Base-by-base conservation (phyloP, 352 stramenopile genomes). In the Globisporangium radiosum region DNA sequence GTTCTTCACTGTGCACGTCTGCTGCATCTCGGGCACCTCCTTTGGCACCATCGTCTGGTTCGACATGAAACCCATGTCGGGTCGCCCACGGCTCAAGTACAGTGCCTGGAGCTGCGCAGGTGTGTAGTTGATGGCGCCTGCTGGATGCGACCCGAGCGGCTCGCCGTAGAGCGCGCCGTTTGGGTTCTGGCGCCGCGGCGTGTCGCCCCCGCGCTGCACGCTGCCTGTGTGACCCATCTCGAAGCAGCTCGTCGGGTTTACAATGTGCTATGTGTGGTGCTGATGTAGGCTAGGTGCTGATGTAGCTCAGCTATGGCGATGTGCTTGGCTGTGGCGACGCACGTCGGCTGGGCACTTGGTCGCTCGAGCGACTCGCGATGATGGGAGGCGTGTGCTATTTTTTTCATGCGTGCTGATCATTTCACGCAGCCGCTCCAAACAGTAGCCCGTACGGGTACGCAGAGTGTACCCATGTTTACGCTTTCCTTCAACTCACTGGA, bases 31-130 rank as follows among this genome's bases (percentile, higher is more conserved):
- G 7, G 85, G 85, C 50, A 90, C 58, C 14, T 86, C 78, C 40
- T 83, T 66, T 7, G 69, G 68, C 6, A 71, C 47, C 44, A 70
- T 63, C 44, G 63, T 62, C 56, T 94, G 79, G 63, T 88, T 83
- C 44, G 82, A 86, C 70, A 94, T 87, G 68, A 94, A 94, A 9
- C 75, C 85, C 83, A 93, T 86, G 63, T 94, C 85, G 0, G 83
- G 81, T 3, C 85, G 73, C 1, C 82, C 80, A 51, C 76, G 78
- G 58, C 73, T 93, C 61, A 92, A 57, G 62, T 93, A 94, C 54
- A 94, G 68, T 38, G 85, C 83, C 67, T 94, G 83, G 62, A 94
- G 78, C 59, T 92, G 83, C 62, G 78, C 81, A 11, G 78, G 81
- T 42, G 85, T 92, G 78, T 92, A 93, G 59, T 80, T 69, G 36